Conservation (phyloP, 2,329 filamentous ascomycete species). For the Fusarium piperis region DNA sequence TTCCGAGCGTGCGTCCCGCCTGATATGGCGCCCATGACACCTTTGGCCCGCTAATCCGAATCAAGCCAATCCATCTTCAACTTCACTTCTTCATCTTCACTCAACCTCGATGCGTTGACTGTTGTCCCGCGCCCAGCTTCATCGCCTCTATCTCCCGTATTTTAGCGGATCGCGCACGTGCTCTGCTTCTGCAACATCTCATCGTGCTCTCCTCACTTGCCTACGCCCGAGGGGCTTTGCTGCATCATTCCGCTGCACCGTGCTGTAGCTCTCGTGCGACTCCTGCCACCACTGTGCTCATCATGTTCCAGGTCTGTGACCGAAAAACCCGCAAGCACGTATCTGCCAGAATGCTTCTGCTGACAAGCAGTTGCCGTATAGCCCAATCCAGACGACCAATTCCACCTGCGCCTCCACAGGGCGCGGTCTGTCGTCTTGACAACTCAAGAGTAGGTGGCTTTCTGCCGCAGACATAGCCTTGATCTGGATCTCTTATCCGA, state of each 20-base stretch:
- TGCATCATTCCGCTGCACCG: neutral
- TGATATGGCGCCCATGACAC: conserved; percentile 16
- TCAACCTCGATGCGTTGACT: neutral
- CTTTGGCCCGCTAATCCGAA: conserved; percentile 24
- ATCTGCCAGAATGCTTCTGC: neutral
- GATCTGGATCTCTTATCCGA: neutral
- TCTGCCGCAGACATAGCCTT: neutral
- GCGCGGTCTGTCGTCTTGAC: conserved; percentile 86
- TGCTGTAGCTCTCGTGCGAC: neutral
- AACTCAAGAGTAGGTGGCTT: conserved; percentile 70
- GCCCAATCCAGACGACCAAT: conserved; percentile 76
- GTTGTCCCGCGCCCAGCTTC: neutral
- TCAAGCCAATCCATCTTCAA: conserved; percentile 1
- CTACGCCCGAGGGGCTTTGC: neutral
- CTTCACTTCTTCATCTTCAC: conserved; percentile 20
- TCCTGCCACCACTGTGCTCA: neutral
- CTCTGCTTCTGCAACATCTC: too few species aligned
- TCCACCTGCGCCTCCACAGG: conserved; percentile 83
- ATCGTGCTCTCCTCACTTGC: neutral
- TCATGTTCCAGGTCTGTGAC: conserved; percentile 42
- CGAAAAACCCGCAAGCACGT: neutral
- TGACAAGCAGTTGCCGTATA: conserved; percentile 42
- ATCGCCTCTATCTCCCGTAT: neutral
- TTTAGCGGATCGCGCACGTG: neutral
- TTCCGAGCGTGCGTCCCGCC: neutral